A percentile compares a stretch with the other conserved stretches of the same genome.
These are phyloP conservation scores for Deakozyma indianensis DNA, from an alignment of 805 yeast species.

Conservation along the genomic window DNA sequence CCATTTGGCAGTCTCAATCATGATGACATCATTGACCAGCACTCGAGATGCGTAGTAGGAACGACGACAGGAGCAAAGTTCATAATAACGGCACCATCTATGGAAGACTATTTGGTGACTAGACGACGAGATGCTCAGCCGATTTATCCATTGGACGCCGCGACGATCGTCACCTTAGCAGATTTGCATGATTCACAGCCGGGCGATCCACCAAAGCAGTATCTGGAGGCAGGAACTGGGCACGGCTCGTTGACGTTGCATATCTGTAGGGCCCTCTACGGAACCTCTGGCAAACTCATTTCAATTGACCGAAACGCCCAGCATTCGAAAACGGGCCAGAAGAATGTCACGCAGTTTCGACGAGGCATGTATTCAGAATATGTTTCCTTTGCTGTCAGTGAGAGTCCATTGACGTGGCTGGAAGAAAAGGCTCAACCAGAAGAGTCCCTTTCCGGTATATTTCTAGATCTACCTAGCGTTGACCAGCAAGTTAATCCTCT, in stretches of 20 bases:
- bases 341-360: conserved; percentile 25
- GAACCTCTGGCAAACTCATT: conserved; percentile 29
- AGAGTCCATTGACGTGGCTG: conserved; percentile 31
- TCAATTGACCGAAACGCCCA: conserved; percentile 27
- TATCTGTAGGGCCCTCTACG: conserved; percentile 28
- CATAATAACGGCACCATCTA: conserved; percentile 25
- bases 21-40: conserved; percentile 25
- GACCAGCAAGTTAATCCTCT: conserved; percentile 22
- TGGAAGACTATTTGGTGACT: conserved; percentile 33
- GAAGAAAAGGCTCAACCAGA: conserved; percentile 10
- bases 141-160: conserved; percentile 35
- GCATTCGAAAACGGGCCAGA: conserved; percentile 30
- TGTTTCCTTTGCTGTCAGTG: conserved; percentile 30
- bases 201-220: conserved; percentile 24
- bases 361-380: conserved; percentile 31
- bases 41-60: conserved; percentile 23
- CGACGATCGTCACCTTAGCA: conserved; percentile 30
- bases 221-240: conserved; percentile 41
- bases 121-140: conserved; percentile 34
- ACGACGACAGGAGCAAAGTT: conserved; percentile 18
- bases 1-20: conserved; percentile 19
- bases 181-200: conserved; percentile 31
- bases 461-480: conserved; percentile 34
- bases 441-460: conserved; percentile 21
- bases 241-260: conserved; percentile 37